Percentiles rank a stretch among this genome's conserved stretches.
These are phyloP conservation scores for Aspergillus niger DNA, from an alignment of 2,329 filamentous ascomycete species.

Conservation along the genomic window DNA sequence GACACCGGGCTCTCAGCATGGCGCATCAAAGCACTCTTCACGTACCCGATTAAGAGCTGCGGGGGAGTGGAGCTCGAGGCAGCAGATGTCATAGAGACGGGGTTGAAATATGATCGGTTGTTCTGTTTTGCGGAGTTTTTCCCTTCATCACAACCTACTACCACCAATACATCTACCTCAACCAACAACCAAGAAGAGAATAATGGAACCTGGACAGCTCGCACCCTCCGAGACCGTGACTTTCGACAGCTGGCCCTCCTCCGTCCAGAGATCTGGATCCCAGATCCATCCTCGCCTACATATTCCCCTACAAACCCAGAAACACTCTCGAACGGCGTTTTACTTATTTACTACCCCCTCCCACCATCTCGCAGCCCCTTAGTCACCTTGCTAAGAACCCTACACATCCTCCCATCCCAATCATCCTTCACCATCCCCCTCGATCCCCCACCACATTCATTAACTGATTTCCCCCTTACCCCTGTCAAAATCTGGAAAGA, in stretches of 20 bases:
- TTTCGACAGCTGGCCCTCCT: constrained; percentile 70
- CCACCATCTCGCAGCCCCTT: constrained; percentile 9
- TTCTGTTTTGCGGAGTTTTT: constrained; percentile 73
- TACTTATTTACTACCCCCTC: constrained; percentile 53
- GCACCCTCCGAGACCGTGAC: constrained; percentile 46
- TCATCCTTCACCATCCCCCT: constrained; percentile 57
- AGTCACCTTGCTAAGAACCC: constrained; percentile 2
- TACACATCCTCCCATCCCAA: constrained; percentile 37
- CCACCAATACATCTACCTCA: neutral
- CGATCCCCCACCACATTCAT: constrained; percentile 51
- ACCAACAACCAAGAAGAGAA: neutral
- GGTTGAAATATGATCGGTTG: constrained; percentile 77
- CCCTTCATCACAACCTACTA: constrained; percentile 35
- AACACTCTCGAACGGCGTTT: constrained; percentile 54
- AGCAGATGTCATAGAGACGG: constrained; percentile 65
- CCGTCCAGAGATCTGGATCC: constrained; percentile 62
- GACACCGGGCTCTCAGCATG: constrained; percentile 40
- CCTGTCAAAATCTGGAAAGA: constrained; percentile 60
- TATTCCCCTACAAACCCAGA: constrained; percentile 50
- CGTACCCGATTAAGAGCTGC: constrained; percentile 85
- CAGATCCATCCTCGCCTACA: constrained; percentile 47
- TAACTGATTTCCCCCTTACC: constrained; percentile 45
- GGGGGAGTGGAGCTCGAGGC: constrained; percentile 70
- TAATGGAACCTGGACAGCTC: constrained; percentile 48
- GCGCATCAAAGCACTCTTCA: constrained; percentile 68